phyloP scores from a whole-genome alignment of 2,329 filamentous ascomycete genomes.

The Penicillium corylophilum region DNA sequence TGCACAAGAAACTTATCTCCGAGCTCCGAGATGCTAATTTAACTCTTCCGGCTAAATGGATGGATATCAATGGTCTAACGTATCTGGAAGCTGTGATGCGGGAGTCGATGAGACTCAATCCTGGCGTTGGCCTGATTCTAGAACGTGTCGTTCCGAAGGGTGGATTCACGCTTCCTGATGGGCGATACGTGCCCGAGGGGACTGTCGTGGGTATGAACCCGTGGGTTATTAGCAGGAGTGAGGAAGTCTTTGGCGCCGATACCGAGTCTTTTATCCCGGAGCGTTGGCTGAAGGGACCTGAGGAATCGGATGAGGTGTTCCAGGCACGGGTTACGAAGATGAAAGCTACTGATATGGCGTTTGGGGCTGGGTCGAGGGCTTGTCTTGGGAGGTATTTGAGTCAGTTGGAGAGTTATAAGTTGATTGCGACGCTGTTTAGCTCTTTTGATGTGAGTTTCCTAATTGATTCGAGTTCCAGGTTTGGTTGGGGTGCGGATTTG shows the following conservation, averaged over 20 bases:
- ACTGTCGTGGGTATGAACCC: constrained; percentile 38
- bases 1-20: constrained; percentile 11
- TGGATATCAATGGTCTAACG: constrained; percentile 18
- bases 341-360: constrained; percentile 43
- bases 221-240: constrained; percentile 40
- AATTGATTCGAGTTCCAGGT: neutral
- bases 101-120: constrained; percentile 53
- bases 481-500: neutral
- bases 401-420: constrained; percentile 60
- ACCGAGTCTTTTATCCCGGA: constrained; percentile 49
- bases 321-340: constrained; percentile 36
- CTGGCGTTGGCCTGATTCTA: constrained; percentile 49
- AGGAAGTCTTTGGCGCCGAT: constrained; percentile 46
- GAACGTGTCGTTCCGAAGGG: constrained; percentile 50
- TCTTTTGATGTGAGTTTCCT: constrained; percentile 18
- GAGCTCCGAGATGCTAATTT: constrained; percentile 19
- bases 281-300: constrained; percentile 45
- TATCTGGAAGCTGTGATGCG: constrained; percentile 55
- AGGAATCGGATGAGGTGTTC: constrained; percentile 36
- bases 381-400: constrained; percentile 58
- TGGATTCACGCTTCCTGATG: constrained; percentile 31
- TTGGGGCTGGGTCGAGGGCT: constrained; percentile 55
- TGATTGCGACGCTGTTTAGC: constrained; percentile 50
- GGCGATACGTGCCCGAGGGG: constrained; percentile 36
- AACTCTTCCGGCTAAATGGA: constrained; percentile 18